Base-by-base conservation (phyloP, 352 stramenopile species). In the Phytophthora agathidicida region DNA sequence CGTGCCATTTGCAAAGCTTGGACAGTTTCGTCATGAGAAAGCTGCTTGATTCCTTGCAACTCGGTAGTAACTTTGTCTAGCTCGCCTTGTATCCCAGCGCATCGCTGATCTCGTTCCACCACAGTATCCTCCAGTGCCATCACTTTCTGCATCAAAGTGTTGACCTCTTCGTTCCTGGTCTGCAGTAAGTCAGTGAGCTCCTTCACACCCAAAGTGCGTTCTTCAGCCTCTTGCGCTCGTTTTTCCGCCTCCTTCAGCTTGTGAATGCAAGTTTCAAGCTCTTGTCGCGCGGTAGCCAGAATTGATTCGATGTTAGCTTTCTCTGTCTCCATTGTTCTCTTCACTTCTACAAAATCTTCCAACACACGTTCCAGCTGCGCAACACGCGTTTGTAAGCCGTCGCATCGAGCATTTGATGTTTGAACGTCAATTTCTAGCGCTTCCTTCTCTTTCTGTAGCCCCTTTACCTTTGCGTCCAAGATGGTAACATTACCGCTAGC, bases 1-100 rank as follows among this genome's bases (percentile, higher is more conserved):
- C 82, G 48, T 16, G 71, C 79, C n/a, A 87, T 74, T 38, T 91
- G 82, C 8, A 91, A 69, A 11, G 73, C 79, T 57, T 85, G 79
- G 3, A 91, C 82, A n/a, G 79, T 91, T 7, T 91, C 82, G 28
- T 91, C 82, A 13, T 91, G 70, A 6, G 82, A 91, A 5, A 88
- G 61, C 32, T 84, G 69, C 19, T 75, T 71, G 10, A 75, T 23
- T 10, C 39, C 53, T 33, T 83, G 53, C 0, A 86, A 28, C 33
- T 86, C 71, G 0, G 13, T 41, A 7, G 68, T 62, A 8, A 80
- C 37, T 19, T 36, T 64, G 16, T 67, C 22, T 1, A 83, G 28
- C 44, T 88, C 71, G 1, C 53, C 42, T 41, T 71, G 64, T 14
- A 73, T 22, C 13, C 55, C 69, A 1, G 26, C 16, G 24, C 75